phyloP scores from a whole-genome alignment of 2,329 filamentous ascomycete genomes.

The Chrysosporium queenslandicum region DNA sequence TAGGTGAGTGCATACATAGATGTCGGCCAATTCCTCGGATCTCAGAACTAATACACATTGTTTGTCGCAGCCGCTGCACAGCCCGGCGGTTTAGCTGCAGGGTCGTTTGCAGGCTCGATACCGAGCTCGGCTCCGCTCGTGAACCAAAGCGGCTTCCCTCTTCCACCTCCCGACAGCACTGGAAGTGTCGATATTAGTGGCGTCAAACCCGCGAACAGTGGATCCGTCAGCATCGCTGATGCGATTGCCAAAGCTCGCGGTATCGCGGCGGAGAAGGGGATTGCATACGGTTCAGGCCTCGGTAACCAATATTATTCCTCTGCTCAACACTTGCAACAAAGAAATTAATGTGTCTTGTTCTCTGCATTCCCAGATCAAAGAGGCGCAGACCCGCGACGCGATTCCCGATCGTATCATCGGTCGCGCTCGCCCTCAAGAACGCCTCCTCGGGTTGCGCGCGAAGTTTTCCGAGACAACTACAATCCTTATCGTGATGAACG shows the following conservation, averaged over 20 bases:
- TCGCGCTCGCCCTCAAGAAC: constrained; percentile 54
- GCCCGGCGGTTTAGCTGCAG: constrained; percentile 28
- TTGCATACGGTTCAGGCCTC: constrained; percentile 40
- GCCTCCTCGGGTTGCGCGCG: constrained; percentile 54
- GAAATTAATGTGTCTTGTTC: neutral
- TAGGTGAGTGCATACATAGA: constrained; percentile 12
- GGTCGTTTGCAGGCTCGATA: constrained; percentile 27
- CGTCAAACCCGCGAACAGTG: constrained; percentile 68
- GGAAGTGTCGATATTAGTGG: constrained; percentile 71
- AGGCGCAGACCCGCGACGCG: constrained; percentile 33
- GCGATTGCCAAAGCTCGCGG: constrained; percentile 76
- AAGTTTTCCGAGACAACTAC: constrained; percentile 62
- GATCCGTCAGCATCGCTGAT: constrained; percentile 73
- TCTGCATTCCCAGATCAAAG: constrained; percentile 11
- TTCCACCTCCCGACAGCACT: constrained; percentile 41
- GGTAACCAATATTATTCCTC: constrained; percentile 17
- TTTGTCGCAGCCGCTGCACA: constrained; percentile 39
- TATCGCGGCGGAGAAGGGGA: constrained; percentile 68
- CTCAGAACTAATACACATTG: neutral
- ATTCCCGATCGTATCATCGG: constrained; percentile 47
- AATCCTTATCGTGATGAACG: constrained; percentile 82
- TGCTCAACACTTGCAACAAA: neutral
- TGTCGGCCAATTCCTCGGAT: neutral
- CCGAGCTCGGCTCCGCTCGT: constrained; percentile 28
- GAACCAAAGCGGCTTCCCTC: constrained; percentile 34